phyloP scores from a whole-genome alignment of 108 stramenopile species.

The Fistulifera pelliculosa region DNA sequence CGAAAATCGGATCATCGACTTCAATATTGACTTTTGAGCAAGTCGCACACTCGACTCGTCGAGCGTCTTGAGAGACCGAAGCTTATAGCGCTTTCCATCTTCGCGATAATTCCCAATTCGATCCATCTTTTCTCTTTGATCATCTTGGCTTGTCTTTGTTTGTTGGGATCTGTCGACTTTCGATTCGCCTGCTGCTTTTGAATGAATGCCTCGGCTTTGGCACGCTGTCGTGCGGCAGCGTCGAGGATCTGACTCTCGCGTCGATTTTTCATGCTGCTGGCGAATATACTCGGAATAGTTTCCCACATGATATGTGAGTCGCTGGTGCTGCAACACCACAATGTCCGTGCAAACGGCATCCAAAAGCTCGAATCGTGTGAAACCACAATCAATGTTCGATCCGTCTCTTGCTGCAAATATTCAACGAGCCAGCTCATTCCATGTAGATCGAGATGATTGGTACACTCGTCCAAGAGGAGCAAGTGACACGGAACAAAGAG shows the following conservation, averaged over 20 bases:
- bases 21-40: conserved; percentile 47
- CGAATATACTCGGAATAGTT: conserved; percentile 54
- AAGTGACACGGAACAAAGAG: conserved; percentile 61
- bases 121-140: conserved; percentile 53
- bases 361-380: conserved; percentile 89
- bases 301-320: conserved; percentile 50
- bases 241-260: conserved; percentile 48
- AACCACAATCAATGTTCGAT: conserved; percentile 66
- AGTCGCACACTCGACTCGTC: conserved; percentile 28
- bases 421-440: conserved; percentile 77
- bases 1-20: conserved; percentile 57
- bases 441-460: conserved; percentile 89
- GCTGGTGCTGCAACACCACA: conserved; percentile 25
- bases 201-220: conserved; percentile 52
- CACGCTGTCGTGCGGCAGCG: conserved; percentile 47
- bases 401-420: conserved; percentile 49
- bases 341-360: conserved; percentile 73
- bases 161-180: conserved; percentile 52
- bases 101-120: conserved; percentile 59
- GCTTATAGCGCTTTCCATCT: conserved; percentile 50
- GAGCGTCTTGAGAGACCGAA: conserved; percentile 29
- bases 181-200: conserved; percentile 49
- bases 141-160: conserved; percentile 64
- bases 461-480: conserved; percentile 86
- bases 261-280: conserved; percentile 37